These are phyloP conservation scores for Paraphaeosphaeria minitans DNA, from an alignment of 2,329 filamentous ascomycete genomes.

Conservation along the genomic window DNA sequence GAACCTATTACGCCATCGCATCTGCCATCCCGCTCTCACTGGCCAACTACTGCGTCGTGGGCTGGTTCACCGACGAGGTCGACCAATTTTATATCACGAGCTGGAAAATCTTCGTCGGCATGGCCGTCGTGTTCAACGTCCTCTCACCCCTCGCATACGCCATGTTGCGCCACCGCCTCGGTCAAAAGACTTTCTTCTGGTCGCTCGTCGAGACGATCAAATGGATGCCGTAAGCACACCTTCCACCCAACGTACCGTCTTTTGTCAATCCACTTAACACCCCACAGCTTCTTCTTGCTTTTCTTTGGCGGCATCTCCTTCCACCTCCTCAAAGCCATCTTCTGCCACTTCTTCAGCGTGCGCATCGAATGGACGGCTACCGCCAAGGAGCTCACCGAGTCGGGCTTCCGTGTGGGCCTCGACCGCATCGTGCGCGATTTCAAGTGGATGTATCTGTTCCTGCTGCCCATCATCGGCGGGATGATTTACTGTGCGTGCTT, in stretches of 20 bases:
- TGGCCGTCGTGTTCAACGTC: slow-evolving; percentile 67
- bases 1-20: slow-evolving; percentile 72
- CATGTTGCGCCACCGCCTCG: slow-evolving; percentile 65
- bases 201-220: slow-evolving; percentile 63
- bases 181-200: slow-evolving; percentile 57
- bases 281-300: slow-evolving; percentile 64
- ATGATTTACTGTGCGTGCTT: slow-evolving; percentile 72
- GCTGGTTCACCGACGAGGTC: slow-evolving; percentile 72
- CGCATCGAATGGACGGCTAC: slow-evolving; percentile 86
- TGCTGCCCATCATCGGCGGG: slow-evolving; percentile 63
- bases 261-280: background rate
- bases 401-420: slow-evolving; percentile 83
- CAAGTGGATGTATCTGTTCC: slow-evolving; percentile 67
- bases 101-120: slow-evolving; percentile 67
- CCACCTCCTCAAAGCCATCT: slow-evolving; percentile 77
- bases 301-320: slow-evolving; percentile 82
- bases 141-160: slow-evolving; percentile 66
- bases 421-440: slow-evolving; percentile 79
- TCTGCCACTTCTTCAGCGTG: slow-evolving; percentile 83
- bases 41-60: slow-evolving; percentile 71
- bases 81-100: slow-evolving; percentile 80
- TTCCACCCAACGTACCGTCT: too few relatives aligned
- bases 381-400: slow-evolving; percentile 78
- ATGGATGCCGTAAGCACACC: slow-evolving; percentile 55
- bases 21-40: slow-evolving; percentile 67